phyloP scores from a whole-genome alignment of 2,329 filamentous ascomycete genomes.

The Gaeumannomyces sp. region DNA sequence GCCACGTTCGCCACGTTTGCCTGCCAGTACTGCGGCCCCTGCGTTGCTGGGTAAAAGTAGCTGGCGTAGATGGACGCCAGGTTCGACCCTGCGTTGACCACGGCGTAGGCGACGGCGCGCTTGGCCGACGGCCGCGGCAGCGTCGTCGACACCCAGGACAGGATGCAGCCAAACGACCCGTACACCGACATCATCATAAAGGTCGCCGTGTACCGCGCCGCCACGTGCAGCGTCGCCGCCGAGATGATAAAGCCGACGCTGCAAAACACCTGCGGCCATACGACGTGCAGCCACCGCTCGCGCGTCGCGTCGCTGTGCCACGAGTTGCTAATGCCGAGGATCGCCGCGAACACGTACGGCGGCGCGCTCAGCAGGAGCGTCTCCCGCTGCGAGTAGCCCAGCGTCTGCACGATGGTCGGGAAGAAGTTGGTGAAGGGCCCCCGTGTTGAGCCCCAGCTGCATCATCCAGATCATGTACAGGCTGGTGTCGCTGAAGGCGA shows the following conservation, averaged over 20 bases:
- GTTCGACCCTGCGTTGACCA: conserved; percentile 32
- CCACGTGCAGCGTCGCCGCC: conserved; percentile 18
- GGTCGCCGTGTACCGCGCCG: conserved; percentile 18
- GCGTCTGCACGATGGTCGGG: conserved; percentile 23
- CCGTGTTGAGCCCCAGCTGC: conserved; percentile 24
- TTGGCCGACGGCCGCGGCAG: conserved; percentile 34
- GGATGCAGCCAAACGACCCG: conserved; percentile 6
- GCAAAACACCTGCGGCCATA: conserved; percentile 16
- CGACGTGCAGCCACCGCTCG: conserved; percentile 19
- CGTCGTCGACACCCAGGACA: conserved; percentile 10
- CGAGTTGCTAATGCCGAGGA: conserved; percentile 23
- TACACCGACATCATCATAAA: conserved; percentile 15
- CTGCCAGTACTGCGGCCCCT: conserved; percentile 15
- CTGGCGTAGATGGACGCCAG: conserved; percentile 29
- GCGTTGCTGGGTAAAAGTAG: conserved; percentile 24
- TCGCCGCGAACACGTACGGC: conserved; percentile 23
- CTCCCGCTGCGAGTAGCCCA: conserved; percentile 22
- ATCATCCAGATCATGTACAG: conserved; percentile 23
- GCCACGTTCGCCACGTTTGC: conserved; percentile 17
- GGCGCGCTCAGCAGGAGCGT: conserved; percentile 25
- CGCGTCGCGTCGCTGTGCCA: conserved; percentile 24
- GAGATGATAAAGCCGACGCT: conserved; percentile 21
- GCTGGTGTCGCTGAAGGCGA: conserved; percentile 21
- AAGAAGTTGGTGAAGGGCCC: conserved; percentile 27
- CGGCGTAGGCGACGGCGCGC: conserved; percentile 33